Conservation (phyloP, 371 early-diverging fungal genomes). For the Rhizopus microsporus region DNA sequence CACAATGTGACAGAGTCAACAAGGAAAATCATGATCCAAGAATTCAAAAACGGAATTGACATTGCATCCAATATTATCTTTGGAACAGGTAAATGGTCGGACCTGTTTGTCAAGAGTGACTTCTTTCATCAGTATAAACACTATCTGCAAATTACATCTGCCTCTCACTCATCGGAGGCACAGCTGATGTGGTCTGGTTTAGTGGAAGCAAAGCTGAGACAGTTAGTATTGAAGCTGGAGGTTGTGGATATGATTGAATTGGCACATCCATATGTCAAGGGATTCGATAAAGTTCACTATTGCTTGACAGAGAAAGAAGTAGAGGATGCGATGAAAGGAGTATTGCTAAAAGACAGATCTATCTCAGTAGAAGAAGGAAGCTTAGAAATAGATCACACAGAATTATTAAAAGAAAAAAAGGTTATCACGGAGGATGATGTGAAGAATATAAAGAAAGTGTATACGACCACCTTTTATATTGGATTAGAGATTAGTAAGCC, state of each 20-base stretch:
- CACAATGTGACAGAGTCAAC: conserved; percentile 98
- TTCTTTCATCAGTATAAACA: conserved; percentile 92
- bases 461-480: conserved; percentile 85
- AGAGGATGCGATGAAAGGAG: conserved; percentile 67
- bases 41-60: conserved; percentile 78
- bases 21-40: conserved; percentile 78
- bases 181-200: conserved; percentile 69
- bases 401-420: conserved; percentile 39
- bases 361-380: conserved; percentile 45
- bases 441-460: conserved; percentile 34
- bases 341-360: conserved; percentile 36
- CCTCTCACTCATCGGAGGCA: conserved; percentile 68
- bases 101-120: conserved; percentile 84
- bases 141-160: conserved; percentile 91
- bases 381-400: conserved; percentile 41
- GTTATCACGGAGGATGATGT: conserved; percentile 36
- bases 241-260: conserved; percentile 68
- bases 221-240: conserved; percentile 87
- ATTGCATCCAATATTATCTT: conserved; percentile 75
- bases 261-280: conserved; percentile 90
- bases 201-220: conserved; percentile 91
- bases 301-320: conserved; percentile 66
- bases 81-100: conserved; percentile 61
- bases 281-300: conserved; percentile 65
- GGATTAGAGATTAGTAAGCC: conserved; percentile 63